These are phyloP conservation scores for Maudiozyma humilis DNA, from an alignment of 1,139 yeast genomes.

Conservation along the genomic window DNA sequence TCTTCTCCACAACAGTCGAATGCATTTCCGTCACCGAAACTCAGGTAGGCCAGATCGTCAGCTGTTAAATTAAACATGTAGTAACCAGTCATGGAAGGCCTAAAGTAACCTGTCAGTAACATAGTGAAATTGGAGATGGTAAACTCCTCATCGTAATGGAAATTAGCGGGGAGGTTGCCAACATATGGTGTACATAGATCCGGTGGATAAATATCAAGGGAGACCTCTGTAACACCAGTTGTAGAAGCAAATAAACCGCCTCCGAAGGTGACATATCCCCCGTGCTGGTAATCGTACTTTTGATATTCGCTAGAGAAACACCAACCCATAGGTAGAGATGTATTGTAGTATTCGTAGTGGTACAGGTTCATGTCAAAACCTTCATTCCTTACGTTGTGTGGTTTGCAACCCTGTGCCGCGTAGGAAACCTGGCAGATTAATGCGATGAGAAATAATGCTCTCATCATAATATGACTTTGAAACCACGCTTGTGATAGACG, in stretches of 20 bases:
- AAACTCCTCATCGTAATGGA: background rate
- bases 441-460: background rate
- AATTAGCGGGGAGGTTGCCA: background rate
- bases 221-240: background rate
- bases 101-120: constrained; percentile 25
- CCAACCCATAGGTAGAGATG: background rate
- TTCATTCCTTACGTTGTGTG: background rate
- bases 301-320: constrained; percentile 1
- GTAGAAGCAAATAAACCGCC: background rate
- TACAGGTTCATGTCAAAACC: constrained; percentile 1
- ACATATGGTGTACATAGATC: background rate
- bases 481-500: background rate
- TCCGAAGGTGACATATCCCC: background rate
- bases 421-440: background rate
- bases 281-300: background rate
- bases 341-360: background rate
- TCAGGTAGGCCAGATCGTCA: constrained; percentile 13
- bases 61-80: constrained; percentile 21
- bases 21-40: constrained; percentile 21
- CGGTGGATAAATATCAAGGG: background rate
- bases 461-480: background rate
- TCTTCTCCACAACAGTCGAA: constrained; percentile 23
- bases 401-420: background rate
- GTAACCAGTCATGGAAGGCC: constrained; percentile 21
- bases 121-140: constrained; percentile 15